These are phyloP conservation scores for Penicillium sp. DNA, from an alignment of 2,329 filamentous ascomycete genomes.

Conservation along the genomic window DNA sequence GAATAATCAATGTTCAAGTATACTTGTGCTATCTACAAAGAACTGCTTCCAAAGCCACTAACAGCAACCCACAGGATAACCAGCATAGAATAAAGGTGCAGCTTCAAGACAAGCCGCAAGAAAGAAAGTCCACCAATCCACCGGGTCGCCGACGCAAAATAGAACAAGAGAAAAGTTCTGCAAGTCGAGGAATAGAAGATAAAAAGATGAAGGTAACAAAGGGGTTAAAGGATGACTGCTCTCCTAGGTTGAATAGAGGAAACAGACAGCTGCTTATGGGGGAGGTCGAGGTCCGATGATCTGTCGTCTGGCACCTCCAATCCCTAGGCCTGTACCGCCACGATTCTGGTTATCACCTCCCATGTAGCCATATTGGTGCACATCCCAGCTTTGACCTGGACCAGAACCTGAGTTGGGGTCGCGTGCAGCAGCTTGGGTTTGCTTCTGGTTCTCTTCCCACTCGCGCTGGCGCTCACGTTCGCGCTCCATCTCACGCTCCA, in stretches of 20 bases:
- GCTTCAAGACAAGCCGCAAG: neutral
- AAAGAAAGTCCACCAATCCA: conserved; percentile 20
- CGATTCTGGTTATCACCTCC: conserved; percentile 68
- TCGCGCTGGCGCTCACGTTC: conserved; percentile 69
- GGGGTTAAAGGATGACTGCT: neutral
- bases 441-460: conserved; percentile 67
- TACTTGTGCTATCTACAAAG: neutral
- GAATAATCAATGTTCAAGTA: conserved; percentile 4
- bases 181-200: conserved; percentile 1
- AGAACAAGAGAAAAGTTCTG: neutral
- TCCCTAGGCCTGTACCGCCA: conserved; percentile 56
- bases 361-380: conserved; percentile 69
- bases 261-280: conserved; percentile 32
- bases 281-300: conserved; percentile 67
- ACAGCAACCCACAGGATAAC: neutral
- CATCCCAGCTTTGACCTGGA: conserved; percentile 62
- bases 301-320: conserved; percentile 64
- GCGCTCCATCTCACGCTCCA: conserved; percentile 71
- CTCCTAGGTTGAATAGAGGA: conserved; percentile 19
- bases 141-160: conserved; percentile 24
- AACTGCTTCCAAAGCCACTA: neutral
- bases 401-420: conserved; percentile 55
- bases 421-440: conserved; percentile 52
- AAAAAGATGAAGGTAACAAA: neutral
- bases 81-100: neutral